These are phyloP conservation scores for Penicillium verhagenii DNA, from an alignment of 495 filamentous ascomycete genomes.

Conservation along the genomic window DNA sequence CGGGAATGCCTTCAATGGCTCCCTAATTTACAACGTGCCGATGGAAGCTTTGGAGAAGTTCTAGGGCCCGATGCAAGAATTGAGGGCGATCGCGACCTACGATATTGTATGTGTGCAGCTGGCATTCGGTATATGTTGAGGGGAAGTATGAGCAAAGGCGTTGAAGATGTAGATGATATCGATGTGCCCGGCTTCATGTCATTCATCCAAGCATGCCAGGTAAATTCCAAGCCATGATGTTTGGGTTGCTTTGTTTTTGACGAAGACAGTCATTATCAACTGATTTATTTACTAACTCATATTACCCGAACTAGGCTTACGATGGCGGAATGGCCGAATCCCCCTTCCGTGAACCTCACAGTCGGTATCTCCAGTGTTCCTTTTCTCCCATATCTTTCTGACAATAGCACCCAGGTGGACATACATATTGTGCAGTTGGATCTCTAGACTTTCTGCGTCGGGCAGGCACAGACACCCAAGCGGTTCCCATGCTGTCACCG, in stretches of 20 bases:
- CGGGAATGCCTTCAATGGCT: constrained; percentile 71
- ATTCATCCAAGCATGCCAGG: constrained; percentile 71
- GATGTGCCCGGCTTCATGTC: constrained; percentile 64
- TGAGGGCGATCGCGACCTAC: constrained; percentile 76
- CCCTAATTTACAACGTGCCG: constrained; percentile 68
- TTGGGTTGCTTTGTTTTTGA: constrained; percentile 19
- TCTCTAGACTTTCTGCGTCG: constrained; percentile 69
- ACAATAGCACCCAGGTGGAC: constrained; percentile 61
- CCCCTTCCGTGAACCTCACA: constrained; percentile 82
- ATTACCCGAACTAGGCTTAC: constrained; percentile 61
- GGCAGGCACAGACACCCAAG: constrained; percentile 16
- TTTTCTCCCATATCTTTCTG: constrained; percentile 12
- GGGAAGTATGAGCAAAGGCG: constrained; percentile 51
- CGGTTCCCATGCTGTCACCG: constrained; percentile 29
- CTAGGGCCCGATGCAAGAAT: constrained; percentile 59
- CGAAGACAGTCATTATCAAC: too few relatives aligned
- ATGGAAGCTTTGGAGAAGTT: constrained; percentile 91
- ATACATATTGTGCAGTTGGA: constrained; percentile 80
- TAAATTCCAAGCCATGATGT: constrained; percentile 32
- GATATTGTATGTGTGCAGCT: constrained; percentile 81
- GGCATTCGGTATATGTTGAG: constrained; percentile 80
- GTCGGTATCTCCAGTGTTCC: constrained; percentile 46
- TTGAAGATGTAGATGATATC: constrained; percentile 68
- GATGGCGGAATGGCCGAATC: constrained; percentile 86
- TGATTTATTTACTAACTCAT: background rate